phyloP scores from a whole-genome alignment of 1,284 basidiomycete genomes.

The Rhodotorula sp. region DNA sequence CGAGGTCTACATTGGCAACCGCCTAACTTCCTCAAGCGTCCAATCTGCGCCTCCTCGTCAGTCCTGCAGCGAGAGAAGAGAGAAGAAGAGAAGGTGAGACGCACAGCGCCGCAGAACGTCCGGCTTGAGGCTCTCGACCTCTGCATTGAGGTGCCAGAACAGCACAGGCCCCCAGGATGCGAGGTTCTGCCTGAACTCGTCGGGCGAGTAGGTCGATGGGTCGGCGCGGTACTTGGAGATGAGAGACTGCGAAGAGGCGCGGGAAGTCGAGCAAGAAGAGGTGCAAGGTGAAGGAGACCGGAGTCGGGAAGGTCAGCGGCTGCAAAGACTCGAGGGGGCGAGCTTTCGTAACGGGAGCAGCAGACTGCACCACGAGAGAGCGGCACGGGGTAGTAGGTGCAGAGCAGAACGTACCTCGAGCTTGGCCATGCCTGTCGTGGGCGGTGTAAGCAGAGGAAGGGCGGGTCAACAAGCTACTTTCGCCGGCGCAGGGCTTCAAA shows the following conservation, averaged over 20 bases:
- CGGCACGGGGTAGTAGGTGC: too few species aligned
- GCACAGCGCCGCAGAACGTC: constrained; percentile 26
- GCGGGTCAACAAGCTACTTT: not conserved
- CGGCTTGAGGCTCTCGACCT: constrained; percentile 26
- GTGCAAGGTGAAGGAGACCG: not conserved
- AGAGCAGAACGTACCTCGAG: constrained; percentile 1
- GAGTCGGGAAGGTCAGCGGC: not conserved
- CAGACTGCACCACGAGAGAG: too few species aligned
- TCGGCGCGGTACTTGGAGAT: constrained; percentile 18
- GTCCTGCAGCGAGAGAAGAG: not conserved
- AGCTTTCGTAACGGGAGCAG: too few species aligned
- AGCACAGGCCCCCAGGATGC: constrained; percentile 27
- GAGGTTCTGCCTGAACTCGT: constrained; percentile 20
- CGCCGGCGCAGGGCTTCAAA: too few species aligned
- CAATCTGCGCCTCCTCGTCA: not conserved
- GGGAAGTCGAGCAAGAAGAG: not conserved
- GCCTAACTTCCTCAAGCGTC: constrained; percentile 27
- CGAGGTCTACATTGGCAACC: constrained; percentile 32
- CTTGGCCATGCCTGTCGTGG: constrained; percentile 20
- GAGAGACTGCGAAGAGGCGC: not conserved
- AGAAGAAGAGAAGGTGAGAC: not conserved
- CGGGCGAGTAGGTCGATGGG: constrained; percentile 18
- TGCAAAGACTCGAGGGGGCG: too few species aligned
- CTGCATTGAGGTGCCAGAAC: constrained; percentile 40
- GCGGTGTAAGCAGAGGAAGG: not conserved